These are phyloP conservation scores for Apiospora kogelbergensis DNA, from an alignment of 2,329 filamentous ascomycete genomes.

Conservation along the genomic window DNA sequence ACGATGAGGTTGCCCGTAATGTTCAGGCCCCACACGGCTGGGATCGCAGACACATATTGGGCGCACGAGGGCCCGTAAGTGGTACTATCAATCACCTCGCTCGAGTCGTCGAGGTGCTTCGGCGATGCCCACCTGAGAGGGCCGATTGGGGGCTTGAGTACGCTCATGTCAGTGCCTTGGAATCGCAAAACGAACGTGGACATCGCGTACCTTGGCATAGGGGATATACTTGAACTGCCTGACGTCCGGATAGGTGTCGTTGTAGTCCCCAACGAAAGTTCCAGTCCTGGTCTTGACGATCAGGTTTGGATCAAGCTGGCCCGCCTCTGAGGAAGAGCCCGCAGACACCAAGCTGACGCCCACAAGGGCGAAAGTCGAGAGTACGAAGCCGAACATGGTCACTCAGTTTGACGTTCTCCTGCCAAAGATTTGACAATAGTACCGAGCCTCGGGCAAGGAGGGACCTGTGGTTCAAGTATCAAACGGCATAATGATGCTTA, in stretches of 20 bases:
- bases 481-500: not conserved
- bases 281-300: constrained; percentile 32
- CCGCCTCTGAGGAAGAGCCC: not conserved
- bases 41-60: constrained; percentile 32
- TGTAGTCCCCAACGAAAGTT: constrained; percentile 33
- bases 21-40: constrained; percentile 29
- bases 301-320: constrained; percentile 15
- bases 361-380: not conserved
- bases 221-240: constrained; percentile 38
- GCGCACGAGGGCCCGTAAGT: constrained; percentile 29
- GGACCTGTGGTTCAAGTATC: not conserved
- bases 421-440: not conserved
- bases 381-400: not conserved
- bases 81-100: constrained; percentile 1
- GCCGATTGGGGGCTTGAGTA: constrained; percentile 25
- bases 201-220: constrained; percentile 28
- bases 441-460: too few species aligned
- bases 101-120: constrained; percentile 25
- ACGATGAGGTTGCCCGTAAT: constrained; percentile 32
- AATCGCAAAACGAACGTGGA: too few species aligned
- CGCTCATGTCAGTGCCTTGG: constrained; percentile 14
- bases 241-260: constrained; percentile 31
- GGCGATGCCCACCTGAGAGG: constrained; percentile 18
- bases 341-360: not conserved
- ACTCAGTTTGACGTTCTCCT: not conserved